These are phyloP conservation scores for Pachysandra terminalis DNA, from an alignment of 164 flowering plant genomes.

Conservation along the genomic window DNA sequence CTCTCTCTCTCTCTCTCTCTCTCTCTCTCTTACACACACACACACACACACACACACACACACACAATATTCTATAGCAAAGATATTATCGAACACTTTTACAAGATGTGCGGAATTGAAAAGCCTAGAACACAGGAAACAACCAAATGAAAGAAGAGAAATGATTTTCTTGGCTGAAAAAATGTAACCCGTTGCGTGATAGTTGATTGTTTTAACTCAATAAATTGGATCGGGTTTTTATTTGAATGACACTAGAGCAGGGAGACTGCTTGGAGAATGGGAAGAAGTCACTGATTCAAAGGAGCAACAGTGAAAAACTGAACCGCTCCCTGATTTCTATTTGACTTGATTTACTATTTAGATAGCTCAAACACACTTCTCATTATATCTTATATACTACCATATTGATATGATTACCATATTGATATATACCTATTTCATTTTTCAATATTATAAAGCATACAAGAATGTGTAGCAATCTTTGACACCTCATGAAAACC, in stretches of 20 bases:
- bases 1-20: too few relatives aligned
- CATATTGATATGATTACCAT: neutral
- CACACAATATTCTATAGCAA: too few relatives aligned
- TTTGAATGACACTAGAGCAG: neutral
- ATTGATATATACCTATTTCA: neutral
- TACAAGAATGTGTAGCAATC: neutral
- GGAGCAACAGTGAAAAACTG: too few relatives aligned
- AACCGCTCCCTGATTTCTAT: neutral
- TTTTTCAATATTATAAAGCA: neutral
- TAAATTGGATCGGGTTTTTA: too few relatives aligned
- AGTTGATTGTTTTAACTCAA: neutral
- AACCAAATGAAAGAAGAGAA: neutral
- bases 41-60: too few relatives aligned
- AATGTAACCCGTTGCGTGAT: neutral
- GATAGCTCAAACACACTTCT: neutral
- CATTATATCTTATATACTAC: too few relatives aligned
- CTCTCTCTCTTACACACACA: too few relatives aligned
- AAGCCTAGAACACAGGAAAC: neutral
- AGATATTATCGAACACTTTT: neutral
- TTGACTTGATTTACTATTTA: neutral
- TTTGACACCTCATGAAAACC: neutral
- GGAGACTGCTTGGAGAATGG: neutral
- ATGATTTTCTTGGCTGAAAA: neutral
- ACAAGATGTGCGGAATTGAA: neutral
- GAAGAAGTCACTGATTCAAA: neutral